A percentile compares a stretch with the other conserved stretches of the same genome.
Evolutionary conservation across 2,329 filamentous ascomycete species (phyloP).

Genomic region (Malbranchea cinnamomea): DNA sequence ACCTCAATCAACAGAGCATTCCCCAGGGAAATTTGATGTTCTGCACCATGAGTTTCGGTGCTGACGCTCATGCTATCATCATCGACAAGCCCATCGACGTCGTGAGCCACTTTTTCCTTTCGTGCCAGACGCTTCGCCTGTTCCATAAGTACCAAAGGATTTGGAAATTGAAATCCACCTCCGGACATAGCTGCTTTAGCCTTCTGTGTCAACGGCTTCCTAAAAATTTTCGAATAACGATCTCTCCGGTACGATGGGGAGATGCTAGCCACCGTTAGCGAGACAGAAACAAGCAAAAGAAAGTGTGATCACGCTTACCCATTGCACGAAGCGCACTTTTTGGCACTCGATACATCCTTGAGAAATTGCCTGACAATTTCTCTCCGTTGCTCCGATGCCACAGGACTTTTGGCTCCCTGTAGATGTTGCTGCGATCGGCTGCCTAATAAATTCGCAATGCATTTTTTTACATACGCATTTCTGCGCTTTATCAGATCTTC

Average conservation of each 20-base stretch:
- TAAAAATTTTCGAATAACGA: constrained; percentile 82
- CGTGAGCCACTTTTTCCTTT: constrained; percentile 16
- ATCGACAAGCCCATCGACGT: constrained; percentile 12
- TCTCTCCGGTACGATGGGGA: constrained; percentile 81
- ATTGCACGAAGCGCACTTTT: constrained; percentile 52
- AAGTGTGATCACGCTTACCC: constrained; percentile 25
- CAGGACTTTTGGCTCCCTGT: constrained; percentile 60
- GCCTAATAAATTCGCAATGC: constrained; percentile 47
- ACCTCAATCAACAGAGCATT: constrained; percentile 28
- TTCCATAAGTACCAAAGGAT: constrained; percentile 51
- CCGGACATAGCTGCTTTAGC: constrained; percentile 65
- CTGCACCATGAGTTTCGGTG: constrained; percentile 40
- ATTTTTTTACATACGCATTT: constrained; percentile 55
- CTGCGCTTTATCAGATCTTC: constrained; percentile 40
- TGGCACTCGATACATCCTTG: constrained; percentile 51
- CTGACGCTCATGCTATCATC: constrained; percentile 39
- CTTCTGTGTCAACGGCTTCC: constrained; percentile 60
- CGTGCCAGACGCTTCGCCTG: constrained; percentile 27
- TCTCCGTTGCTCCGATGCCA: constrained; percentile 61
- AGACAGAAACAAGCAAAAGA: background rate
- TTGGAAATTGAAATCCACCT: constrained; percentile 48
- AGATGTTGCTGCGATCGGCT: constrained; percentile 27
- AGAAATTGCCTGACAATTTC: constrained; percentile 70
- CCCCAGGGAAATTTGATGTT: constrained; percentile 43
- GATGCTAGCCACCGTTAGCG: constrained; percentile 37